Base-by-base conservation (phyloP, 2,329 filamentous ascomycete species). In the Neonectria magnoliae region DNA sequence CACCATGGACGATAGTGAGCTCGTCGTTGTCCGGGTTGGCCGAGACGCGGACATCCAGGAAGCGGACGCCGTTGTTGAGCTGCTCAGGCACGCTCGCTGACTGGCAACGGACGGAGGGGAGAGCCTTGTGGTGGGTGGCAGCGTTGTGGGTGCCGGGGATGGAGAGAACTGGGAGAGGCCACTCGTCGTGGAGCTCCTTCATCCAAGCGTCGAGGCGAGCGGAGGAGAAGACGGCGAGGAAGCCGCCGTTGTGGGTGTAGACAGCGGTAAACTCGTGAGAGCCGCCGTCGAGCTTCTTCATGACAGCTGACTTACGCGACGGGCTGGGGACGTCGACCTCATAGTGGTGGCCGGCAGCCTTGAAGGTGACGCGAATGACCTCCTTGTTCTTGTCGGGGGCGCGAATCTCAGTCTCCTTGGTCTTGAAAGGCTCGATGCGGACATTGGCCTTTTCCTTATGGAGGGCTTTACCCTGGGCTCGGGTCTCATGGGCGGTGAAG, bases 71-170 rank as follows among this genome's bases (percentile, higher is more conserved):
- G 76, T 97, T 95, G 61, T 90, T 84, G 29, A 99, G 88, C 80
- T 99, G 96, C 57, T 91, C 88, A 53, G 85, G 83, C 5, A 97
- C 85, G 65, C 88, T 84, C 18, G 94, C 93, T 36, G 92, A 90
- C 81, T 99, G 96, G 79, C 96, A 98, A 42, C 96, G 91, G 41
- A 98, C 96, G 1, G 93, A 97, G 1, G 96, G 96, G 5, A 98
- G 86, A 13, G 96, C 94, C 53, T 88, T 86, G 82, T 97, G 86
- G 81, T 88, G 91, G 10, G 94, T 97, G 7, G 96, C 93, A 18
- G 92, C 93, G 81, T 99, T 98, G 83, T 99, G 96, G 0, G 96
- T 98, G 68, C 96, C 96, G 0, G 96, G 96, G 67, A 98, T 96
- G 54, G 92, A 96, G 54, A 99, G 88, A 3, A 91, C 86, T 1